Evolutionary conservation across 2,329 filamentous ascomycete genomes (phyloP).

Genomic region (Arthrobotrys megalospora): DNA sequence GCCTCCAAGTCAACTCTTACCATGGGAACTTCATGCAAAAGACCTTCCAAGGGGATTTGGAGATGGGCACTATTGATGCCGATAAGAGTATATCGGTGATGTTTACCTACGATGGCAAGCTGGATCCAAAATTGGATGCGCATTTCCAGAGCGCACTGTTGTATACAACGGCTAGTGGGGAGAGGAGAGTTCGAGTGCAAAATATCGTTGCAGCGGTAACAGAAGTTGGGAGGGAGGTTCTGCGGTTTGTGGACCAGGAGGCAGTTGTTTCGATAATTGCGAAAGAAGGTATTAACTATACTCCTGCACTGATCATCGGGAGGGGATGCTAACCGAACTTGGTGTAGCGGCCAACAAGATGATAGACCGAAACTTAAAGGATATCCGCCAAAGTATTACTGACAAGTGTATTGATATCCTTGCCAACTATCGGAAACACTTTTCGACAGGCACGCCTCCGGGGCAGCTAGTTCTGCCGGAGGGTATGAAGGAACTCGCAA

Average conservation of each 20-base stretch:
- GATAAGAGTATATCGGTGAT: slow-evolving; percentile 94
- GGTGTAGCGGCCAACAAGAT: slow-evolving; percentile 82
- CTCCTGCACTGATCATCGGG: neutral
- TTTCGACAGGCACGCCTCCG: slow-evolving; percentile 86
- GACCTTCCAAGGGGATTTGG: slow-evolving; percentile 86
- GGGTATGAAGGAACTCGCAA: slow-evolving; percentile 93
- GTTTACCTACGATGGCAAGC: slow-evolving; percentile 95
- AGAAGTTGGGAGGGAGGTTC: slow-evolving; percentile 83
- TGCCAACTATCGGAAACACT: slow-evolving; percentile 92
- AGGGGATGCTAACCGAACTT: slow-evolving; percentile 62
- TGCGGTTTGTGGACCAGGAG: slow-evolving; percentile 97
- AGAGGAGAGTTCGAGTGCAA: slow-evolving; percentile 90
- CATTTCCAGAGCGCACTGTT: slow-evolving; percentile 97
- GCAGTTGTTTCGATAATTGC: slow-evolving; percentile 89
- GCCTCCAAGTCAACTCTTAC: slow-evolving; percentile 92
- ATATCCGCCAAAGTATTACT: slow-evolving; percentile 84
- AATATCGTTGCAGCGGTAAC: slow-evolving; percentile 95
- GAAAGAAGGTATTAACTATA: slow-evolving; percentile 76
- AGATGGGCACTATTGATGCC: slow-evolving; percentile 91
- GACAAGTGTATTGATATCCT: slow-evolving; percentile 95
- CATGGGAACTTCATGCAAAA: slow-evolving; percentile 97
- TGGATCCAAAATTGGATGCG: slow-evolving; percentile 95
- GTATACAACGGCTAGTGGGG: slow-evolving; percentile 90
- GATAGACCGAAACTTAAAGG: slow-evolving; percentile 82
- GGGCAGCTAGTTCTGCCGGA: slow-evolving; percentile 96